Conservation (phyloP, 1,139 yeast genomes). For the Candida glucosophila region DNA sequence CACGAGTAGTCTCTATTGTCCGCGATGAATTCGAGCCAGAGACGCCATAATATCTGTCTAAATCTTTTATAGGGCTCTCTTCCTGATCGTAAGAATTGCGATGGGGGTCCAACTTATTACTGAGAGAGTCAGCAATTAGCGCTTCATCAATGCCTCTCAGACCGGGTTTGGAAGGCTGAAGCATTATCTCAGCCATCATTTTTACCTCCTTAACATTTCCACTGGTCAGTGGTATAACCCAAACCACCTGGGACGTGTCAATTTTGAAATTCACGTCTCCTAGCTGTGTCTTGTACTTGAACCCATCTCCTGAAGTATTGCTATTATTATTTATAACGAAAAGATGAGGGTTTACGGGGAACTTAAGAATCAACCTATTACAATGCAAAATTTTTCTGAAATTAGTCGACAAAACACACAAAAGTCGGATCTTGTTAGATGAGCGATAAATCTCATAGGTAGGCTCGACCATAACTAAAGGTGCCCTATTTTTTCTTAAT, state of each 20-base stretch:
- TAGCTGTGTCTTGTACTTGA: conserved; percentile 33
- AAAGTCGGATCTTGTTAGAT: conserved; percentile 23
- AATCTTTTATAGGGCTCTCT: conserved; percentile 15
- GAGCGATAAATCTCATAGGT: conserved; percentile 17
- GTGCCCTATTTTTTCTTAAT: conserved; percentile 23
- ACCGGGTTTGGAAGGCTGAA: too few relatives aligned
- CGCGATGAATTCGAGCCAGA: conserved; percentile 23
- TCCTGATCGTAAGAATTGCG: too few relatives aligned
- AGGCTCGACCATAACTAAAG: conserved; percentile 32
- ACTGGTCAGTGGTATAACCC: conserved; percentile 51
- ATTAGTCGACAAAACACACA: conserved; percentile 26
- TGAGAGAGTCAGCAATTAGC: conserved; percentile 1
- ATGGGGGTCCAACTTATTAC: conserved; percentile 2
- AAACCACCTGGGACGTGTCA: conserved; percentile 44
- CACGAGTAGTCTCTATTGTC: too few relatives aligned
- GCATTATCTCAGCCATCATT: conserved; percentile 36
- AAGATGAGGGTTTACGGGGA: conserved; percentile 30
- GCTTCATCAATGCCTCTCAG: too few relatives aligned
- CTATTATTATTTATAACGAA: conserved; percentile 29
- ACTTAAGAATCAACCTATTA: conserved; percentile 19
- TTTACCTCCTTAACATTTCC: conserved; percentile 35
- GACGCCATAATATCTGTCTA: conserved; percentile 37
- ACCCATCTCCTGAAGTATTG: conserved; percentile 14
- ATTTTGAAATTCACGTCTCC: conserved; percentile 35
- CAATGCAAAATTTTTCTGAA: conserved; percentile 30